Evolutionary conservation across 192 early-diverging fungal species (phyloP), one percentile per base, ranked within the genome.

Genomic region (Mortierella hygrophila): DNA sequence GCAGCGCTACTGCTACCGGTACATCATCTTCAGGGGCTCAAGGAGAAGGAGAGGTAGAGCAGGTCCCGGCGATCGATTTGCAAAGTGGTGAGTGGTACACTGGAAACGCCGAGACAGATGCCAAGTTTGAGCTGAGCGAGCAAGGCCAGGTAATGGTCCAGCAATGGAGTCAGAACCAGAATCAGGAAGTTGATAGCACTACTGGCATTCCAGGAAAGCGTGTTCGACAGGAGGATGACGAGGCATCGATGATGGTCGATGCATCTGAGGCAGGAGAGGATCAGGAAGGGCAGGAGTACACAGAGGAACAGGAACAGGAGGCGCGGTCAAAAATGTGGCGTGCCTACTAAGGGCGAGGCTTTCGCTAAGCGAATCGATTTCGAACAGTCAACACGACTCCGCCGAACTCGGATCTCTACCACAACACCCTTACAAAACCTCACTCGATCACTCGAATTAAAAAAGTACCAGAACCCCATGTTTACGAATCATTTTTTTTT

Each of bases 101-200:
- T 0, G 84, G 84, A 40, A 78, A 86, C 29, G 55, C 78, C 8
- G 84, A 86, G 49, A 70, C 79, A 18, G 84, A 86, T 35, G 84
- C 84, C 6, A 81, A 77, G 49, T 86, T 86, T 41, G 75, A 86
- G 32, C 41, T 86, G 75, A 86, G 84, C 55, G 79, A 86, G 49
- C 79, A 86, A n/a, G 84, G 84, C 32, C 84, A 86, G 84, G 84
- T 86, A 86, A 86, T 68, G 76, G 42, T 86, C 46, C 29, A 77
- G 3, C 84, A 79, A 46, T 80, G 78, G 79, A 42, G 55, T 35
- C 60, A 76, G 57, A 85, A 75, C 52, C 77, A 76, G 42, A 60
- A 32, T 23, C 46, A 80, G 35, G 52, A 47, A 0, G 23, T 9
- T 5, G 3, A 40, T 35, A 20, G 35, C 0, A 35, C 32, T 38